Base-by-base conservation (phyloP, 306 rosid species). In the Cucumis cinereus region DNA sequence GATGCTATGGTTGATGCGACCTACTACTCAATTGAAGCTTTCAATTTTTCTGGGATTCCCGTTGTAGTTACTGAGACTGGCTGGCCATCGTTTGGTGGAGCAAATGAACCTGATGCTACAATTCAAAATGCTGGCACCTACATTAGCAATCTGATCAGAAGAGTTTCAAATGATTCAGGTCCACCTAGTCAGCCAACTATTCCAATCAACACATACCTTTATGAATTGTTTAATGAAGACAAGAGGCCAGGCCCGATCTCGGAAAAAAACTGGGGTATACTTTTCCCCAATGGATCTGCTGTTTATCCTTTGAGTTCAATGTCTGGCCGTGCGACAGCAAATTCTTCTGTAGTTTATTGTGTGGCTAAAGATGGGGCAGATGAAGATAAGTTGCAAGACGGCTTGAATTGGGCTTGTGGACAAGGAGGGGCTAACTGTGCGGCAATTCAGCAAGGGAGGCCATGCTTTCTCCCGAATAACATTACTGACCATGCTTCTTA, bases 1-100 rank as follows among this genome's bases (percentile, higher is more conserved):
- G 98, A 93, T 82, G 93, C 98, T 22, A 89, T 89, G 97, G 97
- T 91, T 70, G 98, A 93, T 74, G 97, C 98, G 54, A 77, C 93
- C 58, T 93, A 91, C 74, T 91, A 88, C 81, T 89, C 97, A 6
- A 90, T 91, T 4, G 88, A 85, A 1, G 96, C 87, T 28, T 80
- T 92, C 75, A 90, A 87, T 67, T 90, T 91, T 81, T 76, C 92
- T 35, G 79, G 86, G 45, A 91, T 91, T 79, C 90, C 97, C 0
- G 41, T 93, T 62, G 84, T 91, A 73, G 93, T 93, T 56, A 89
- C 97, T 0, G 98, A 91, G 87, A 79, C 92, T 24, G 98, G 98
- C 20, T 93, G 97, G 97, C 97, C 98, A 3, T 86, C 78, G 80
- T 77, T 87, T 75, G 98, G 98, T 52, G 97, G 91, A 75, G 81